Percentiles rank a stretch among this genome's conserved stretches.
phyloP scores from a whole-genome alignment of 1,284 basidiomycete genomes.

The Irpex sp. region DNA sequence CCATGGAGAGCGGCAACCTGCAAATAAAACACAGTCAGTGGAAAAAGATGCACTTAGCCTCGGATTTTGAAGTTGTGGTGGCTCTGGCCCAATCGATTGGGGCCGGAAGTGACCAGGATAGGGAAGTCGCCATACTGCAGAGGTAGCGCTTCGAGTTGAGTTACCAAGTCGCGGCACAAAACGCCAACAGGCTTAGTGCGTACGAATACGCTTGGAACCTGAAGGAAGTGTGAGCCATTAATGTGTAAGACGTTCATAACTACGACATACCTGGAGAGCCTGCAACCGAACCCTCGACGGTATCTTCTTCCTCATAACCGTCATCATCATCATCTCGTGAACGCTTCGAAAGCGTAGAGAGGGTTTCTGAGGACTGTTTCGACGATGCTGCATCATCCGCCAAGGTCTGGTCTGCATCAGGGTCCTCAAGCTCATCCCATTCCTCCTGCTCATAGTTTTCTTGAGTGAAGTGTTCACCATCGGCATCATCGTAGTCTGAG shows the following conservation, averaged over 20 bases:
- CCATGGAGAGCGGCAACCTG: neutral
- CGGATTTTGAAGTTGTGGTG: neutral
- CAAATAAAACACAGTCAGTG: neutral
- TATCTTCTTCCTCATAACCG: slow-evolving; percentile 4
- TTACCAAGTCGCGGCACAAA: neutral
- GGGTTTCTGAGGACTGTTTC: slow-evolving; percentile 11
- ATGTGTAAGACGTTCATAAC: neutral
- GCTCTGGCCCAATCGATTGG: neutral
- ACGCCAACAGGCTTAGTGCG: neutral
- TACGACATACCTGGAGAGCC: slow-evolving; percentile 7
- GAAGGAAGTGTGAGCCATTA: neutral
- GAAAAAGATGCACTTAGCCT: neutral
- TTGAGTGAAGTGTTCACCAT: neutral
- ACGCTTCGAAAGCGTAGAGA: slow-evolving; percentile 12
- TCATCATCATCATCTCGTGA: slow-evolving; percentile 12
- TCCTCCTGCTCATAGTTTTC: neutral
- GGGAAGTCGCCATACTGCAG: too few species aligned
- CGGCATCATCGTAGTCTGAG: slow-evolving; percentile 2
- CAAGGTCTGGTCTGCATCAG: neutral
- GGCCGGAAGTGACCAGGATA: too few species aligned
- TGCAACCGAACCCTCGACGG: neutral
- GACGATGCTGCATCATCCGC: slow-evolving; percentile 3
- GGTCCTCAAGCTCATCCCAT: slow-evolving; percentile 10
- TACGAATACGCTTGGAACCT: neutral
- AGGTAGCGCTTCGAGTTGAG: neutral